A percentile compares a stretch with the other conserved stretches of the same genome.
Evolutionary conservation across 345 rosid genomes (phyloP).

Genomic region (Stellera chamaejasme): DNA sequence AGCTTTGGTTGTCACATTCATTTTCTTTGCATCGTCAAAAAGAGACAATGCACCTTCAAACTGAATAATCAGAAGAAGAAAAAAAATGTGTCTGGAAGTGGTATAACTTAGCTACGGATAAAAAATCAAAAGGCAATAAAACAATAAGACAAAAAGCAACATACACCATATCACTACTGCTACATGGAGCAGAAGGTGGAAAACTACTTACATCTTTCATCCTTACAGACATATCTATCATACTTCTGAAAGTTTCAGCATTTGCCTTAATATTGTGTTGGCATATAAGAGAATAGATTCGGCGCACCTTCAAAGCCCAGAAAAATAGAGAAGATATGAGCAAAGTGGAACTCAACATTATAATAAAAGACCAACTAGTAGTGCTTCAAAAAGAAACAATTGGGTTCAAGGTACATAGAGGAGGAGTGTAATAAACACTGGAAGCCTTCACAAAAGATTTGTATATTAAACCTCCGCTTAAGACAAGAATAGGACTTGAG

Average conservation of each 20-base stretch:
- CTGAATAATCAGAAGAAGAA: no score
- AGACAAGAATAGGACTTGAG: no score
- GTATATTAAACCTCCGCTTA: no score
- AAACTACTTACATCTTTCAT: conserved; percentile 73
- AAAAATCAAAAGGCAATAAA: not conserved
- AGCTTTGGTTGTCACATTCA: conserved; percentile 45
- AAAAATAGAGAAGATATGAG: no score
- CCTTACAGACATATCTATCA: conserved; percentile 60
- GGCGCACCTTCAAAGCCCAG: conserved; percentile 41
- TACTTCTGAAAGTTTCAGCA: conserved; percentile 53
- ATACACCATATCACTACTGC: conserved; percentile 7
- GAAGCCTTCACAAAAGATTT: no score
- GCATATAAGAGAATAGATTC: conserved; percentile 50
- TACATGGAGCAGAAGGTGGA: conserved; percentile 3
- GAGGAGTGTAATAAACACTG: no score
- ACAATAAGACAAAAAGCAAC: not conserved
- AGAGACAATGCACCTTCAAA: conserved; percentile 53
- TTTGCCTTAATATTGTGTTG: conserved; percentile 48
- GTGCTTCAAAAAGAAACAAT: no score
- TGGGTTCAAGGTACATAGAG: no score
- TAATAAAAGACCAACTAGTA: no score
- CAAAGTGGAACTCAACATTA: no score
- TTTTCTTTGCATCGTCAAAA: conserved; percentile 52
- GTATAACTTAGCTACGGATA: not conserved
- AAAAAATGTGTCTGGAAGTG: no score